Evolutionary conservation across 1,284 basidiomycete genomes (phyloP).

Genomic region (Heterobasidion occidentale): DNA sequence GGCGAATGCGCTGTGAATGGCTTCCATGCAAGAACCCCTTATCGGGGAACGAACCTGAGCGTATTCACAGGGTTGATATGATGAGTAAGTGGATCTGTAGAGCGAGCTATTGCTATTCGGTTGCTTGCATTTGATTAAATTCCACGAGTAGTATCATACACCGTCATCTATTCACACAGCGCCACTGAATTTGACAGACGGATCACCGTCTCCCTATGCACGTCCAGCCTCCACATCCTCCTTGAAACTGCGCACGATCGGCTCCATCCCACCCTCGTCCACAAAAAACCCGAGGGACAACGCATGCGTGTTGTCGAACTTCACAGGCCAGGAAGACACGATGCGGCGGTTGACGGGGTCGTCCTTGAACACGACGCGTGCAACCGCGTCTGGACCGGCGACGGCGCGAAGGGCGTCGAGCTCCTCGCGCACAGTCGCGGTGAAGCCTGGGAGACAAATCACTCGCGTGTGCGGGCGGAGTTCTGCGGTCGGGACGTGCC

Average conservation of each 20-base stretch:
- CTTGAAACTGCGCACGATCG: conserved; percentile 33
- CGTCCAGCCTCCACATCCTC: conserved; percentile 20
- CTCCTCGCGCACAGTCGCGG: conserved; percentile 37
- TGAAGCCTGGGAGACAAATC: conserved; percentile 43
- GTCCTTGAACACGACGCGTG: conserved; percentile 33
- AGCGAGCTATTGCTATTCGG: too few relatives aligned
- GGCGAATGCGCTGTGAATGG: too few relatives aligned
- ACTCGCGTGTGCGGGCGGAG: conserved; percentile 45
- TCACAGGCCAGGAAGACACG: conserved; percentile 40
- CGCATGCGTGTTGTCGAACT: conserved; percentile 36
- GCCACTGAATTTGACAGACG: too few relatives aligned
- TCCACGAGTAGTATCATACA: too few relatives aligned
- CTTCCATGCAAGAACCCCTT: too few relatives aligned
- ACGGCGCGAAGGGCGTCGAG: conserved; percentile 34
- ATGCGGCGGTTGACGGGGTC: conserved; percentile 32
- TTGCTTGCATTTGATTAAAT: too few relatives aligned
- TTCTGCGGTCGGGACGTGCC: conserved; percentile 35
- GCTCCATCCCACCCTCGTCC: conserved; percentile 39
- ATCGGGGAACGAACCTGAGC: too few relatives aligned
- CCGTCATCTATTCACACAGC: too few relatives aligned
- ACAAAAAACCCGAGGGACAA: conserved; percentile 34
- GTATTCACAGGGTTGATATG: too few relatives aligned
- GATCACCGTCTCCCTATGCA: conserved; percentile 1
- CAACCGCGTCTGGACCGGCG: conserved; percentile 29
- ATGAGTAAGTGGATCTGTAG: too few relatives aligned